A percentile compares a stretch with the other conserved stretches of the same genome.
These are phyloP conservation scores for Penicillium simplicissimum DNA, from an alignment of 495 filamentous ascomycete genomes.

Conservation along the genomic window DNA sequence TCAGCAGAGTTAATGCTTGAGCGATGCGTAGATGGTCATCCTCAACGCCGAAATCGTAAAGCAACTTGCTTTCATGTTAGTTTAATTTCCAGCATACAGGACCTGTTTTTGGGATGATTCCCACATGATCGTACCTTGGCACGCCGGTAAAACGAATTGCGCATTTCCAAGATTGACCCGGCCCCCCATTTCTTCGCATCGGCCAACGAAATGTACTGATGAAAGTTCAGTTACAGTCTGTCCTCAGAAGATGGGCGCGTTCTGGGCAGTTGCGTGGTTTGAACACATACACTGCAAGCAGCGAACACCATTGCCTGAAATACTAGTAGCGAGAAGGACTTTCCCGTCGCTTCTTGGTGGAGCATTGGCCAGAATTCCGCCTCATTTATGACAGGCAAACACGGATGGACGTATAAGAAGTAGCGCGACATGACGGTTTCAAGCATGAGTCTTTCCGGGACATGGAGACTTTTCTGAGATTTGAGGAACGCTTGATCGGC, in stretches of 20 bases:
- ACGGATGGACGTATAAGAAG: constrained; percentile 3
- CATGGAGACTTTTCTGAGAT: background rate
- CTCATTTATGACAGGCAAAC: constrained; percentile 4
- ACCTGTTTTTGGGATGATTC: background rate
- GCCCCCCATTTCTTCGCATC: constrained; percentile 1
- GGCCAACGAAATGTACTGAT: constrained; percentile 2
- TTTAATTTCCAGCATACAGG: background rate
- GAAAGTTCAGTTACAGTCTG: background rate
- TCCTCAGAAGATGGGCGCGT: background rate
- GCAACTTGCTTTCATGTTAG: background rate
- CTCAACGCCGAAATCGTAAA: constrained; percentile 4
- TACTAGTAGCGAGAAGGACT: background rate
- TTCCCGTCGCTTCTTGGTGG: background rate
- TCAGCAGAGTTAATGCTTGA: constrained; percentile 1
- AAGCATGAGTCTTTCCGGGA: background rate
- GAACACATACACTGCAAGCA: constrained; percentile 3
- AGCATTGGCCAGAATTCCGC: background rate
- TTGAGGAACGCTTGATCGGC: background rate
- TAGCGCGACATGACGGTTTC: background rate
- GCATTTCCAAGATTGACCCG: constrained; percentile 1
- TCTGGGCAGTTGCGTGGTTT: background rate
- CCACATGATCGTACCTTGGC: background rate
- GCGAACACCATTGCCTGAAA: constrained; percentile 3
- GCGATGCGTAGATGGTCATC: background rate
- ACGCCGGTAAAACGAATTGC: constrained; percentile 4